Evolutionary conservation across 257 asterid species (phyloP), one percentile per base, ranked within the genome.

Genomic region (Nyctanthes arbortristis): DNA sequence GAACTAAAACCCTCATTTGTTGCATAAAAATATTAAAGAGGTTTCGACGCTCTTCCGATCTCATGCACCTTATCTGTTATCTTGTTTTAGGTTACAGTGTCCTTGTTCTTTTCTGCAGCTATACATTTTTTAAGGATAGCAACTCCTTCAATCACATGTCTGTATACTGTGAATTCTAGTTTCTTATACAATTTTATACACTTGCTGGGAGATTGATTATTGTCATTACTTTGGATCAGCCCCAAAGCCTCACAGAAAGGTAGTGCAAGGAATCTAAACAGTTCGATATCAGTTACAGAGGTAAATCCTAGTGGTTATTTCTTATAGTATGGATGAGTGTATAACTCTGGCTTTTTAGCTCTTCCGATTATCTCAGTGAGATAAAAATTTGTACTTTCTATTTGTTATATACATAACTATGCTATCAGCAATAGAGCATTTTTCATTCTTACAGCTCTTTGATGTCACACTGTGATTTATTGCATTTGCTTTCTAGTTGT

Each of bases 181-280:
- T 29, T 65, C 16, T 61, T 58, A 12, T 33, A 63, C 31, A 36
- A 66, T 31, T 59, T 61, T 7, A 18, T 52, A 18, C 24, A 7
- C 29, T 20, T 2, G 58, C 29, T 7, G 25, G 14, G 8, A 25
- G 59, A 72, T n/a, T 47, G 13, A 1, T 36, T 61, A 62, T 73
- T 60, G 40, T 36, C 65, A 61, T 73, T 68, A 37, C 65, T 47
- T 58, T 57, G 60, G 30, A 74, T 55, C 87, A 81, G 97, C 96
- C 40, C 94, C 96, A 49, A 90, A 88, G 84, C 96, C 97, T 81
- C 96, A 86, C 69, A 83, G 94, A 76, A 79, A 82, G 54, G 68
- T 74, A 33, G 60, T 64, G 63, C 86, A 61, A 29, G 75, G 43
- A 68, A 77, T 29, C 63, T 84, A 70, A 73, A 57, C 57, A 45